phyloP scores from a whole-genome alignment of 495 filamentous ascomycete genomes.

The Penicillium coprophilum region DNA sequence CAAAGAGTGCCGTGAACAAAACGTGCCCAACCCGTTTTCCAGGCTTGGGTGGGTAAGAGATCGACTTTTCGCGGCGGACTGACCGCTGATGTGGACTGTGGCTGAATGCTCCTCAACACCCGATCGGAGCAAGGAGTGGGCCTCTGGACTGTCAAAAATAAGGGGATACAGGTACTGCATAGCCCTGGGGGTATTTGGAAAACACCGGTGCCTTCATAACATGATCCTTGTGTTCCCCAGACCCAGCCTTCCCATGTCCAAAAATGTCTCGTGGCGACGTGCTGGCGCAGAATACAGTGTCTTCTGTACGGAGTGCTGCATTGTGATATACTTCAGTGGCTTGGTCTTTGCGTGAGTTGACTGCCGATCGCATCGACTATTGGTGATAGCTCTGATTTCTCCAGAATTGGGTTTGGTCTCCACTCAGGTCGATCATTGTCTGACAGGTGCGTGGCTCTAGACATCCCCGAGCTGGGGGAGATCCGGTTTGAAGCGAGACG shows the following conservation, averaged over 20 bases:
- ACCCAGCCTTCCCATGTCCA: background rate
- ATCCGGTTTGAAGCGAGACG: too few relatives aligned
- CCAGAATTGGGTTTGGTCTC: background rate
- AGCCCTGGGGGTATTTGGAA: background rate
- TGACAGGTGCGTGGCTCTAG: background rate
- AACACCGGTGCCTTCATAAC: background rate
- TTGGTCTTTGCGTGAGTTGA: background rate
- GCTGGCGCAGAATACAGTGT: background rate
- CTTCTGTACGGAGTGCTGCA: background rate
- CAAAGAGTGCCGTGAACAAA: background rate
- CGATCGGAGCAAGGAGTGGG: conserved; percentile 1
- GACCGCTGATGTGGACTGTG: conserved; percentile 13
- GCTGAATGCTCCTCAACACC: background rate
- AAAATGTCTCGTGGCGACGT: background rate
- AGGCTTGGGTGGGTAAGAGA: background rate
- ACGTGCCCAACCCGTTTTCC: conserved; percentile 7
- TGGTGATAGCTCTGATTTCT: conserved; percentile 4
- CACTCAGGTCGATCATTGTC: background rate
- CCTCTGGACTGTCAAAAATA: background rate
- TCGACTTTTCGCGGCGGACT: background rate
- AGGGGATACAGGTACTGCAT: background rate
- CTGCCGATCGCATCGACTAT: conserved; percentile 3
- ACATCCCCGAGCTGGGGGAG: background rate
- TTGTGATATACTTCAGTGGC: conserved; percentile 7
- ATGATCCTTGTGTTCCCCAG: conserved; percentile 1